These are phyloP conservation scores for Aureobasidium namibiae DNA, from an alignment of 2,329 filamentous ascomycete species.

Conservation along the genomic window DNA sequence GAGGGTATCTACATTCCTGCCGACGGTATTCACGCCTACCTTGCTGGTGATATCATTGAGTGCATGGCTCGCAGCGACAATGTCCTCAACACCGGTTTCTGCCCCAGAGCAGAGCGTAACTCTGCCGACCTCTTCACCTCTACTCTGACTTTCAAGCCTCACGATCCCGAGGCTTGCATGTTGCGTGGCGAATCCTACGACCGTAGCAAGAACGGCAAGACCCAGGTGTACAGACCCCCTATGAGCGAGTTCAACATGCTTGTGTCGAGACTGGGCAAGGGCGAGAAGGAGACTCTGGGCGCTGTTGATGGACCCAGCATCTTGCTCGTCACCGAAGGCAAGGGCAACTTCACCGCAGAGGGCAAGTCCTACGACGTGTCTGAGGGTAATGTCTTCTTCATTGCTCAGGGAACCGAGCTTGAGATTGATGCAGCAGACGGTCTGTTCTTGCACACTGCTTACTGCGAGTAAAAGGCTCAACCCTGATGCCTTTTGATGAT, in stretches of 20 bases:
- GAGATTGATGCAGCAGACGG: slow-evolving; percentile 37
- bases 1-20: slow-evolving; percentile 63
- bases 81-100: slow-evolving; percentile 68
- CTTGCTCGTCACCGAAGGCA: slow-evolving; percentile 53
- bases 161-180: slow-evolving; percentile 48
- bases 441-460: slow-evolving; percentile 43
- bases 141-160: slow-evolving; percentile 56
- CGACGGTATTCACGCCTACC: slow-evolving; percentile 66
- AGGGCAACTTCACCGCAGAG: slow-evolving; percentile 48
- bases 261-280: slow-evolving; percentile 46
- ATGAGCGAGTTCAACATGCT: slow-evolving; percentile 67
- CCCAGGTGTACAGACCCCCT: slow-evolving; percentile 56
- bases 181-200: slow-evolving; percentile 43
- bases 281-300: slow-evolving; percentile 51
- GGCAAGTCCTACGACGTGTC: slow-evolving; percentile 46
- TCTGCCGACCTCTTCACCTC: slow-evolving; percentile 56
- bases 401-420: slow-evolving; percentile 50
- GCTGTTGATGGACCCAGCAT: slow-evolving; percentile 54
- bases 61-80: slow-evolving; percentile 72
- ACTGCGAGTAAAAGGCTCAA: slow-evolving; percentile 28
- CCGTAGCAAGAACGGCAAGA: slow-evolving; percentile 51
- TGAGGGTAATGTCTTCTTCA: slow-evolving; percentile 58
- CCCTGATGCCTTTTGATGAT: neutral
- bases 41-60: slow-evolving; percentile 66
- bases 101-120: slow-evolving; percentile 56